Percentiles rank a stretch among this genome's conserved stretches.
Conservation (phyloP, 805 yeast species). For the Metschnikowia vanudenii region DNA sequence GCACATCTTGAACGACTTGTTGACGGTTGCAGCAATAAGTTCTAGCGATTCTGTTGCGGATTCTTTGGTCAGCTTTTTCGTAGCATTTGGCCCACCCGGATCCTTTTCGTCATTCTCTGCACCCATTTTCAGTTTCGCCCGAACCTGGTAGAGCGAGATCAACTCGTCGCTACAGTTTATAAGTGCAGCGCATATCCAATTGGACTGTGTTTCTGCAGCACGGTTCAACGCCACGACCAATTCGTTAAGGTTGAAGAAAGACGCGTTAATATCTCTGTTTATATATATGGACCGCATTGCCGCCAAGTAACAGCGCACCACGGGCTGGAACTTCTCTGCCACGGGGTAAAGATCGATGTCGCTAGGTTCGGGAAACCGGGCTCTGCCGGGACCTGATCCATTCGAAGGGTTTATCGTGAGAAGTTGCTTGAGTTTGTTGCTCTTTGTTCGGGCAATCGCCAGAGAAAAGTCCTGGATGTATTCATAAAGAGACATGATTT, state of each 20-base stretch:
- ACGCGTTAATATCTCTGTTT: conserved; percentile 31
- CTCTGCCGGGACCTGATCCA: conserved; percentile 30
- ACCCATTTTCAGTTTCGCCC: conserved; percentile 26
- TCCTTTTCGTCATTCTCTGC: conserved; percentile 20
- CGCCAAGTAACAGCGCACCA: conserved; percentile 29
- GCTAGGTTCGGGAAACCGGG: conserved; percentile 35
- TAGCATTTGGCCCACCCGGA: no score
- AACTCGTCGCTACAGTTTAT: conserved; percentile 42
- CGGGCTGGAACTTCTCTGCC: conserved; percentile 36
- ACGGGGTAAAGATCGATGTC: conserved; percentile 41
- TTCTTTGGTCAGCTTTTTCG: background rate
- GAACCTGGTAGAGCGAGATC: conserved; percentile 39
- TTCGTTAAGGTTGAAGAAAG: conserved; percentile 37
- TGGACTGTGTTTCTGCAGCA: conserved; percentile 50
- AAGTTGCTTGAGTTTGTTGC: conserved; percentile 22
- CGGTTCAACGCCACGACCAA: conserved; percentile 49
- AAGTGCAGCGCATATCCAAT: conserved; percentile 51
- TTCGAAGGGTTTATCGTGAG: conserved; percentile 37
- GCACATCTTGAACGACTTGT: conserved; percentile 72
- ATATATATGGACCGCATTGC: conserved; percentile 35
- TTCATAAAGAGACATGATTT: conserved; percentile 16
- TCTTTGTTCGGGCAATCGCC: conserved; percentile 23
- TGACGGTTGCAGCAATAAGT: conserved; percentile 61
- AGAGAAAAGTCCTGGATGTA: conserved; percentile 24
- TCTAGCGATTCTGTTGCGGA: conserved; percentile 34